A percentile compares a stretch with the other conserved stretches of the same genome.
Evolutionary conservation across 1,139 yeast species (phyloP).

Genomic region (Kurtzmaniella natalensis): DNA sequence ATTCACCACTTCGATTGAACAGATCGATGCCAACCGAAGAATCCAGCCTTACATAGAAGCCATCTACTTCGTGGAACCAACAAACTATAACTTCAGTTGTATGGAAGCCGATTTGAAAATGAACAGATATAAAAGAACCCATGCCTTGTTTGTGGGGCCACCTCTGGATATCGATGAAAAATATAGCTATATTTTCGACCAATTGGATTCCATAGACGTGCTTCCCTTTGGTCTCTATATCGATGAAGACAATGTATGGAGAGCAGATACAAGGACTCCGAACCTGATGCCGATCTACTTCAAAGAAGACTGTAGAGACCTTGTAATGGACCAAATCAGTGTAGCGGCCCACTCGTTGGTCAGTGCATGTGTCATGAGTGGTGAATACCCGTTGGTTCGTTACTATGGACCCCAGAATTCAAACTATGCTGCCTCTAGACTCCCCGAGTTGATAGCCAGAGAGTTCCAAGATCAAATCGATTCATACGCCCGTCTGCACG

Average conservation of each 20-base stretch:
- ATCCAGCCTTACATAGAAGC: constrained; percentile 39
- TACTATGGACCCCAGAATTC: constrained; percentile 54
- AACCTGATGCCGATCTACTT: constrained; percentile 71
- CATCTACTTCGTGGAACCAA: constrained; percentile 36
- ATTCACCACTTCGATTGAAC: constrained; percentile 39
- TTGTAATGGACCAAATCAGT: constrained; percentile 55
- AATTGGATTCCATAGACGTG: constrained; percentile 1
- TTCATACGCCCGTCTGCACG: constrained; percentile 64
- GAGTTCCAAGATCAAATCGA: constrained; percentile 70
- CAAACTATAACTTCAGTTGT: constrained; percentile 37
- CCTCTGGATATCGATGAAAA: constrained; percentile 1
- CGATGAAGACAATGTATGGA: constrained; percentile 36
- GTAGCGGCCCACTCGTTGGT: constrained; percentile 62
- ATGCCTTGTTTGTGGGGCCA: constrained; percentile 27
- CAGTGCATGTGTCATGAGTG: constrained; percentile 69
- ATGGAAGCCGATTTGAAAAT: constrained; percentile 40
- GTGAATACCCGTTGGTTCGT: constrained; percentile 85
- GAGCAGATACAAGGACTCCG: constrained; percentile 33
- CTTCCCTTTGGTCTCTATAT: constrained; percentile 20
- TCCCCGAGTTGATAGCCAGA: constrained; percentile 72
- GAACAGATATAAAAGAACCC: constrained; percentile 34
- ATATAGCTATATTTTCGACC: not conserved
- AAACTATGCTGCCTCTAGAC: constrained; percentile 50
- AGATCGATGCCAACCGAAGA: constrained; percentile 31
- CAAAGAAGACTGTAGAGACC: constrained; percentile 59